A percentile compares a stretch with the other conserved stretches of the same genome.
These are phyloP conservation scores for Plasmodium vinckei DNA, from an alignment of 169 alveolate genomes.

Conservation along the genomic window DNA sequence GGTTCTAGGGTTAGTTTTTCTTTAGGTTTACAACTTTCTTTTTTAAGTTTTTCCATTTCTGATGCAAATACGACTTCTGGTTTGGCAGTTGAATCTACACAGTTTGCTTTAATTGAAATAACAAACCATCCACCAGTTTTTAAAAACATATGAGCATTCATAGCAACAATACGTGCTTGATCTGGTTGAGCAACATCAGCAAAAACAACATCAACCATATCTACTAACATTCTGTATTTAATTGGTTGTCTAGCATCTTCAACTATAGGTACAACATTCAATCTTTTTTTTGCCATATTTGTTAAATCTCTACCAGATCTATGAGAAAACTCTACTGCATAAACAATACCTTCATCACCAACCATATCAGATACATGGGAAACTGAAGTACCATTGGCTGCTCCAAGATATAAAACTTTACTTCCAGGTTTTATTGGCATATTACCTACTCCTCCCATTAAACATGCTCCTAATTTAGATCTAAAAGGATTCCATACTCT, in stretches of 20 bases:
- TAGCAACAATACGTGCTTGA: conserved; percentile 97
- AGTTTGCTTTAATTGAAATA: conserved; percentile 98
- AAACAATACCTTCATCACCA: conserved; percentile 98
- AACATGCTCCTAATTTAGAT: conserved; percentile 99
- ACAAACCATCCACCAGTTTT: conserved; percentile 98
- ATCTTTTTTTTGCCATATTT: conserved; percentile 98
- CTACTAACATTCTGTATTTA: conserved; percentile 97
- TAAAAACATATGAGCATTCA: conserved; percentile 96
- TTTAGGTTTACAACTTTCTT: conserved; percentile 96
- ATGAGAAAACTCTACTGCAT: conserved; percentile 99
- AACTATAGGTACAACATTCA: conserved; percentile 98
- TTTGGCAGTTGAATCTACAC: conserved; percentile 98
- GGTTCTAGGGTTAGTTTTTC: conserved; percentile 98
- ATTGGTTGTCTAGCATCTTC: conserved; percentile 99
- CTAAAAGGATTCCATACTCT: conserved; percentile 99
- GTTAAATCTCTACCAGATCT: conserved; percentile 98
- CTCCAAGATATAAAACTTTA: conserved; percentile 98
- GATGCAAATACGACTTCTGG: conserved; percentile 97
- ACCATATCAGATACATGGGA: conserved; percentile 99
- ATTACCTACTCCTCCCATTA: conserved; percentile 97
- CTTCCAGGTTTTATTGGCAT: conserved; percentile 98
- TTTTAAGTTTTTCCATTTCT: conserved; percentile 93
- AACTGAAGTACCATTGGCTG: conserved; percentile 99
- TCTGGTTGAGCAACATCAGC: conserved; percentile 99
- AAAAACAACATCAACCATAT: conserved; percentile 98